Base-by-base conservation (phyloP, 805 yeast genomes). In the Kodamaea hsintzibuensis region DNA sequence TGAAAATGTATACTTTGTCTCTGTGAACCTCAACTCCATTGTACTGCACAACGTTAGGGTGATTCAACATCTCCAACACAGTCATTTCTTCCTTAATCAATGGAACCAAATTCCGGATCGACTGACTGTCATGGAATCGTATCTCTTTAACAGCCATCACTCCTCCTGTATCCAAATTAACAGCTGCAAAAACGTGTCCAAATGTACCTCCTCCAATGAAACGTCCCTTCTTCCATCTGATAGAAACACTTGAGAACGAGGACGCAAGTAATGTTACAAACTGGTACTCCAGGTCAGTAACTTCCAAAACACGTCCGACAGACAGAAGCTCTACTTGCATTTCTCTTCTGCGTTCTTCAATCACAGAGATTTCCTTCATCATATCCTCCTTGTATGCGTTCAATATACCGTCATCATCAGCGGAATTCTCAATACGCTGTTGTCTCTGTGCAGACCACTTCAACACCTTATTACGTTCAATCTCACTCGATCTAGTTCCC, bases 121-220 rank as follows among this genome's bases (percentile, higher is more conserved):
- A 83, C 62, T 90, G 95, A 18, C 89, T 81, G 63, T 92, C 96
- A 62, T 91, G 97, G 67, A 95, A 85, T 53, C 91, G 81, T 55
- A 95, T 91, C 70, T 95, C 98, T 69, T 95, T 95, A 35, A 95
- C 99, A 0, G 99, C 99, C 88, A 95, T 85, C 2, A 92, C 87
- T 50, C 92, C 96, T 67, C 98, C 98, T 14, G 96, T 90, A 60
- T 93, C 98, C 57, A 95, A 80, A 65, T 93, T 91, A 18, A 90
- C 86, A 0, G 98, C 96, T 0, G 95, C 91, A 69, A 82, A 95
- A 2, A 95, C 99, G 55, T 88, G 84, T 6, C 99, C 99, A 77
- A 93, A 95, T 0, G 97, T 83, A 43, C 99, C 99, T 44, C 96
- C 93, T 1, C 99, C 99, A 62, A 95, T 83, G 63, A 85, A 90